Conservation (phyloP, 1,284 basidiomycete species). For the Phenoliferia sp. region DNA sequence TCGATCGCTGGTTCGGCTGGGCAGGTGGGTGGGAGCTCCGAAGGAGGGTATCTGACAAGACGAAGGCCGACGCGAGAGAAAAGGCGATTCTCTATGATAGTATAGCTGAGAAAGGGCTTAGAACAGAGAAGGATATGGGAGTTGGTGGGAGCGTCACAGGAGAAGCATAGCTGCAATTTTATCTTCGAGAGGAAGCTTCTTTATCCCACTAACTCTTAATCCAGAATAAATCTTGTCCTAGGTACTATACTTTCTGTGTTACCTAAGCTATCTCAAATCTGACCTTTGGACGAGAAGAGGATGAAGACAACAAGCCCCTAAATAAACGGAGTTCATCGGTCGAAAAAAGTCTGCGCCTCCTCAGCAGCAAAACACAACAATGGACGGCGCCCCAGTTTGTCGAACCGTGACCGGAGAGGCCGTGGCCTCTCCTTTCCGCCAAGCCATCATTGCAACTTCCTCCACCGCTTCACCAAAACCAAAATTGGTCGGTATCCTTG, state of each 20-base stretch:
- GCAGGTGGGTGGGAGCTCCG: slow-evolving; percentile 14
- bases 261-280: too few relatives aligned
- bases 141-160: too few relatives aligned
- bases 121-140: not conserved
- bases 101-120: not conserved
- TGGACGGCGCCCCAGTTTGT: not conserved
- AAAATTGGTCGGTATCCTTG: slow-evolving; percentile 86
- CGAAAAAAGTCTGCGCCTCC: not conserved
- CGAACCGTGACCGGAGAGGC: slow-evolving; percentile 23
- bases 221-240: too few relatives aligned
- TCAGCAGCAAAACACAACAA: not conserved
- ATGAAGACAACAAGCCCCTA: not conserved
- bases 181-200: too few relatives aligned
- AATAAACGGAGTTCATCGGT: too few relatives aligned
- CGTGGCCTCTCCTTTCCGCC: slow-evolving; percentile 30
- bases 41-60: not conserved
- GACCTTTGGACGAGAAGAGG: too few relatives aligned
- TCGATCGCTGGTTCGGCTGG: slow-evolving; percentile 11
- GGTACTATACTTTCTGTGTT: too few relatives aligned
- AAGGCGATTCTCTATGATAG: not conserved
- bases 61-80: not conserved
- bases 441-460: slow-evolving; percentile 16
- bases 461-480: slow-evolving; percentile 45
- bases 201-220: too few relatives aligned
- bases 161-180: too few relatives aligned